phyloP scores from a whole-genome alignment of 2,329 filamentous ascomycete species.

The Aspergillus fischeri region DNA sequence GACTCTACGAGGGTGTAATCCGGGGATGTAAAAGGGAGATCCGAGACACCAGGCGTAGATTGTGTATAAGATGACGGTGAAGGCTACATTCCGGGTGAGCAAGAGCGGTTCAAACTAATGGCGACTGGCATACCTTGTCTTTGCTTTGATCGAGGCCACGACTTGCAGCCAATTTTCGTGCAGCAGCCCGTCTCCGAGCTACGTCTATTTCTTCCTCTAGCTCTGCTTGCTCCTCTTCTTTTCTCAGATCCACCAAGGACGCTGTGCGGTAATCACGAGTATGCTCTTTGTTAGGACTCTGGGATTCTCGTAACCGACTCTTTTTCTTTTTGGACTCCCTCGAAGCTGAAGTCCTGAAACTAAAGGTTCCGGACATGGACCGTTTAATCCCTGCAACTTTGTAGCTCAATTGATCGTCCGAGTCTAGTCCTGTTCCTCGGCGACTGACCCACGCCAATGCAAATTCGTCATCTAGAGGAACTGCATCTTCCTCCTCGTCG shows the following conservation, averaged over 20 bases:
- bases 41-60: background rate
- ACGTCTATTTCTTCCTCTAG: constrained; percentile 55
- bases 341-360: constrained; percentile 41
- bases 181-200: constrained; percentile 51
- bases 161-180: constrained; percentile 51
- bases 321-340: constrained; percentile 40
- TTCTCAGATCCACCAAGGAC: constrained; percentile 52
- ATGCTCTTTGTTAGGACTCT: constrained; percentile 22
- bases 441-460: constrained; percentile 70
- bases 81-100: background rate
- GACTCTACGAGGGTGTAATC: background rate
- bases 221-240: constrained; percentile 53
- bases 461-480: constrained; percentile 91
- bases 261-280: constrained; percentile 36
- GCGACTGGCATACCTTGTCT: constrained; percentile 25
- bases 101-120: background rate
- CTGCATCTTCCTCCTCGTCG: constrained; percentile 87
- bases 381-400: constrained; percentile 45
- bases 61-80: background rate
- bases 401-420: constrained; percentile 68
- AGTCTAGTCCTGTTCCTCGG: constrained; percentile 54
- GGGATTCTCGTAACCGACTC: constrained; percentile 25
- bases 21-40: background rate
- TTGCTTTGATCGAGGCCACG: constrained; percentile 44
- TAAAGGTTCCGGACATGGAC: constrained; percentile 46